Evolutionary conservation across 345 rosid species (phyloP), one percentile per base, ranked within the genome.

Genomic region (Euphorbia tirucalli): DNA sequence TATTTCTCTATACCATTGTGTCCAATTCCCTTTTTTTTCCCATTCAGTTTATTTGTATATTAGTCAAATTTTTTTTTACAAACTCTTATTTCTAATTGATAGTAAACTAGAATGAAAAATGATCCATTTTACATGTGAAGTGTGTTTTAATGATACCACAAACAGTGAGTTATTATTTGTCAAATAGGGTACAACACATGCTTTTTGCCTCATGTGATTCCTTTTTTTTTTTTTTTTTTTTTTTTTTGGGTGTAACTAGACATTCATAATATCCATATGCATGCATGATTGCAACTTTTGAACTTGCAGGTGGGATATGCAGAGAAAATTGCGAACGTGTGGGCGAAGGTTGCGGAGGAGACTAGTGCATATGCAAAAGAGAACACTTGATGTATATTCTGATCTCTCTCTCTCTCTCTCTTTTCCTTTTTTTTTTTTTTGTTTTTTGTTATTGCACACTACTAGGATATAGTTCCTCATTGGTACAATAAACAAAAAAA

Each of bases 301-400:
- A 60, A 77, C 24, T 4, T 68, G 66, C 90, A 92, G 97, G 96
- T 89, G 79, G 99, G 96, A 70, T 94, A 92, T 74, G 97, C 97
- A 21, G 97, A 95, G 84, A 95, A 92, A 78, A 95, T 92, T 28
- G 86, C 92, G 39, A 87, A 88, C 43, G 97, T 92, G 37, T 95
- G 97, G 99, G 85, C 82, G 27, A 90, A 87, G 83, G 93, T 88
- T 52, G 96, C 96, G 9, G 97, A 95, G 69, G 97, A 95, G 82
- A 90, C 88, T 0, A 88, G 90, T 61, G 89, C 79, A 65, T 90
- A 92, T 74, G 84, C 81, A 65, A 87, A 80, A 59, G 89, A 87
- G 78, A 82, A 83, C 77, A 81, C 44, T 35, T 74, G 71, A 61
- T 85, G 88, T 85, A 86, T 75, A 86, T 76, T 83, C 85, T 41